phyloP scores from a whole-genome alignment of 1,284 basidiomycete genomes.

The Sanghuangporus sanghuang region DNA sequence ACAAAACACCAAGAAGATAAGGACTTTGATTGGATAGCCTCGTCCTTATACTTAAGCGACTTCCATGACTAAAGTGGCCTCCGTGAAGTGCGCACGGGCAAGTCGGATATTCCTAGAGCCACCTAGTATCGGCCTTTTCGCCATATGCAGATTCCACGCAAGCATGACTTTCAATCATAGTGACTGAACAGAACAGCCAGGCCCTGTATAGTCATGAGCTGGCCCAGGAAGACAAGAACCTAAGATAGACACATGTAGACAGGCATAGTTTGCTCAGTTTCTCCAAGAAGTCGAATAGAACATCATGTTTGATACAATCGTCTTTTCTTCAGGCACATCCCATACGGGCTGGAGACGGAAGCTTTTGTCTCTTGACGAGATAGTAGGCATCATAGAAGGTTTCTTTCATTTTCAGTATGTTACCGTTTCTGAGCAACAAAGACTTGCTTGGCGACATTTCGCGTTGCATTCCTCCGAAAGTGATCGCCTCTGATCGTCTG shows the following conservation, averaged over 20 bases:
- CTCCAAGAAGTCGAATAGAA: neutral
- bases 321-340: neutral
- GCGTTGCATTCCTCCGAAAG: neutral
- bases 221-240: neutral
- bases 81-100: no score
- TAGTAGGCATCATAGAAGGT: neutral
- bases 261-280: neutral
- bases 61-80: no score
- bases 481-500: no score
- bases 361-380: neutral
- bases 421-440: neutral
- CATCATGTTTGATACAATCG: neutral
- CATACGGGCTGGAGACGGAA: neutral
- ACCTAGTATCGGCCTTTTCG: no score
- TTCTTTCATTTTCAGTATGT: neutral
- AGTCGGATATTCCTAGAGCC: no score
- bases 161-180: no score
- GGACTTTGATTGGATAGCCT: no score
- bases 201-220: neutral
- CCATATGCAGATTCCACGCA: no score
- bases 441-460: neutral
- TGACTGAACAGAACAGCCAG: no score
- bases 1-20: no score
- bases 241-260: neutral
- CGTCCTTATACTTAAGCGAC: no score